Base-by-base conservation (phyloP, 257 asterid genomes). In the Jacaranda copaia region DNA sequence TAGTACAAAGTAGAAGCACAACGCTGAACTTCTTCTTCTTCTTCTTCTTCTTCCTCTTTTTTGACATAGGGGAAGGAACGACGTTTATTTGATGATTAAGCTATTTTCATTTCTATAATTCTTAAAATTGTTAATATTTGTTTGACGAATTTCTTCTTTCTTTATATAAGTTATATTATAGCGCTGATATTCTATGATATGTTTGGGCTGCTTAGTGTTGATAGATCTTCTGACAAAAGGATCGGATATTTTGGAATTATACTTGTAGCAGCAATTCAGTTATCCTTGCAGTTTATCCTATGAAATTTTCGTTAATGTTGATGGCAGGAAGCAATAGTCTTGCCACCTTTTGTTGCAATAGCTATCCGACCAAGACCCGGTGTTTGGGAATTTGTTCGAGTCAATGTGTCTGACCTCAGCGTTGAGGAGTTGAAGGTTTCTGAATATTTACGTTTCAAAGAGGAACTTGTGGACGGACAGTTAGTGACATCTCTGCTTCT, bases 331-430 rank as follows among this genome's bases (percentile, higher is more conserved):
- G 98, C 97, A 15, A 93, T 96, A 62, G 90, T 96, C 67, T 56
- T 93, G 67, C 99, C 99, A 32, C 99, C 99, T 32, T 96, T 96
- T 78, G 99, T 96, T 81, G 97, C 97, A 62, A 58, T 96, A 57
- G 97, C 99, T 62, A 72, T 96, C 74, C 92, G 99, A 16, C 99
- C 99, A 20, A 89, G 99, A 87, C 99, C 99, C 19, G 99, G 99
- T 58, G 99, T 96, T 76, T 96, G 99, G 99, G 99, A 93, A 72
- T 92, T 75, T 60, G 96, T 96, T 42, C 97, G 98, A n/a, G 93
- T 96, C 55, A 93, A 96, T 73, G 99, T 90, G 9, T 67, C 81
- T 72, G 96, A 96, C 67, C 95, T 96, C 61, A 89, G 90, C 16
- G 98, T 93, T 12, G 99, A 96, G 74, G 97, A 96, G 88, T 81